Base-by-base conservation (phyloP, 2,329 filamentous ascomycete species). In the Chaetomium sp. region DNA sequence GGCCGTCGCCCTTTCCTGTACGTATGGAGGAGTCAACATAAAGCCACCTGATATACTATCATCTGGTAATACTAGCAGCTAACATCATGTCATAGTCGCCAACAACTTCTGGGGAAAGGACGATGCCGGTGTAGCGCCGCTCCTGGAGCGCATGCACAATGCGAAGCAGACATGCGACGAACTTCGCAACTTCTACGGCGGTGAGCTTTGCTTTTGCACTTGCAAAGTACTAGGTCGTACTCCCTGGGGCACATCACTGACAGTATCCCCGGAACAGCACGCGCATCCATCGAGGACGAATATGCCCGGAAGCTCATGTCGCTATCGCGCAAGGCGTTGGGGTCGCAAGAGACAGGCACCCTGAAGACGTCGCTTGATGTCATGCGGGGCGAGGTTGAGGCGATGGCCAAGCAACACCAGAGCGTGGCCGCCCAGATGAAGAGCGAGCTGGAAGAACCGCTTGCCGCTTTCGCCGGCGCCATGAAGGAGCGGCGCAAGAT, bases 71-170 rank as follows among this genome's bases (percentile, higher is more conserved):
- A 35, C 4, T 35, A 35, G 10, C 9, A 35, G 12, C 62, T 67
- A 45, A 60, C 62, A 66, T 57, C 57, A 65, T 57, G 21, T 16
- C 21, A 63, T 70, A 93, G 93, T 99, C 81, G 94, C 95, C 74
- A 99, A 99, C 81, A 99, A 99, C 77, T 99, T 99, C 79, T 99
- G 95, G 95, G 95, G 95, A 69, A 98, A 96, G 83, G 94, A 98
- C 77, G 95, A 99, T 83, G 95, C 94, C 59, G 96, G 95, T 75
- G 93, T 99, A 74, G 84, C 85, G 54, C 96, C 95, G 65, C 86
- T 99, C 74, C 85, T 99, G 33, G 92, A 94, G 77, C 94, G 95
- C 74, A 96, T 99, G 92, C 90, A 92, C 75, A 90, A 89, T 78
- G 92, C 95, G 57, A 99, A 99, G 82, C 87, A 90, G 73, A 97